Conservation (phyloP, 768 basidiomycete species). For the Boletus reticuloceps region DNA sequence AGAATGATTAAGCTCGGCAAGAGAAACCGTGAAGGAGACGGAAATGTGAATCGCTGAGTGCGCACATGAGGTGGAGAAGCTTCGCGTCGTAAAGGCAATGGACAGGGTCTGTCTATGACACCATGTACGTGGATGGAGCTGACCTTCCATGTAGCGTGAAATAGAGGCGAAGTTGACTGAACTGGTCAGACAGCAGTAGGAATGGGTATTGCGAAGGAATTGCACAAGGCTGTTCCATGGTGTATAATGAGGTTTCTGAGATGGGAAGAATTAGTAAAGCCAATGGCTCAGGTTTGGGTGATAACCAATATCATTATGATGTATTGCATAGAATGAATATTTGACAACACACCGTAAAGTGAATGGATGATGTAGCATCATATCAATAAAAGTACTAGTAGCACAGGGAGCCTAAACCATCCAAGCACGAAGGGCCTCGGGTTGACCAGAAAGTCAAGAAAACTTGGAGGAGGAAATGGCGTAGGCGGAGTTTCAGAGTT, state of each 20-base stretch:
- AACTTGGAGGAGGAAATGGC: background rate
- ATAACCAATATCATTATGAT: conserved; percentile 21
- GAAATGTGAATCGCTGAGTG: conserved; percentile 68
- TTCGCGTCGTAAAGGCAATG: conserved; percentile 61
- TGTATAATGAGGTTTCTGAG: conserved; percentile 1
- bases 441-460: background rate
- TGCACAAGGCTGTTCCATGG: background rate
- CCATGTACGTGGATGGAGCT: background rate
- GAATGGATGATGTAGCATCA: background rate
- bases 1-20: conserved; percentile 48
- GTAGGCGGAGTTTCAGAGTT: background rate
- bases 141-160: conserved; percentile 41
- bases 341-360: conserved; percentile 8
- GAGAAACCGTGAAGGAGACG: conserved; percentile 52
- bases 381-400: too few species aligned
- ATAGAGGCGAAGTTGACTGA: conserved; percentile 48
- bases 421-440: too few species aligned
- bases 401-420: too few species aligned
- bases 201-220: background rate
- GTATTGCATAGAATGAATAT: background rate
- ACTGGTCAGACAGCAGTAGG: conserved; percentile 27
- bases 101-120: conserved; percentile 48
- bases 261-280: conserved; percentile 17
- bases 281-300: conserved; percentile 29
- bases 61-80: conserved; percentile 64